phyloP scores from a whole-genome alignment of 2,329 filamentous ascomycete genomes.

The Dendryphion nanum region DNA sequence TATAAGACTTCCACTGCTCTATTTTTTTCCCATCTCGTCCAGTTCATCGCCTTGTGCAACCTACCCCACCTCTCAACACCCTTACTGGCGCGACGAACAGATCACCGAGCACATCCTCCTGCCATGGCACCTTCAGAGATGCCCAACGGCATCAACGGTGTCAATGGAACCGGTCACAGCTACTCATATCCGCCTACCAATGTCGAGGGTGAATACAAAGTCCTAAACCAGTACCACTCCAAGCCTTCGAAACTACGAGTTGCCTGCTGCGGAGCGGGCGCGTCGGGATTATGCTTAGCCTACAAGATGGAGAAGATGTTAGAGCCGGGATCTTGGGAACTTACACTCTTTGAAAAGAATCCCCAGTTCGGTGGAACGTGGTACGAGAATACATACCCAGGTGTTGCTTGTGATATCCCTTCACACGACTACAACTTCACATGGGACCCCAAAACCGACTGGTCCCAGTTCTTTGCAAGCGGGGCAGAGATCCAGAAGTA shows the following conservation, averaged over 20 bases:
- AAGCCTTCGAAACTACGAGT: conserved; percentile 31
- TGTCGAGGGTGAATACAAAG: conserved; percentile 27
- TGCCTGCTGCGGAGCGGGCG: conserved; percentile 28
- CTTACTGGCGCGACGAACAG: no score
- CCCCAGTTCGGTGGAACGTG: conserved; percentile 30
- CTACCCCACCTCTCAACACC: conserved; percentile 2
- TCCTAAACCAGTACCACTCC: conserved; percentile 34
- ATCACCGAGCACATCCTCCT: background rate
- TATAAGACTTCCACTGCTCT: conserved; percentile 8
- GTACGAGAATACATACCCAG: conserved; percentile 37
- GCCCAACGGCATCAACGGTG: conserved; percentile 24
- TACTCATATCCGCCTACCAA: conserved; percentile 32
- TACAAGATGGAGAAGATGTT: conserved; percentile 37
- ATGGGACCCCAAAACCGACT: conserved; percentile 59
- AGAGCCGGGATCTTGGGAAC: conserved; percentile 25
- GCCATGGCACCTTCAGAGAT: conserved; percentile 31
- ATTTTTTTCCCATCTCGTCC: conserved; percentile 1
- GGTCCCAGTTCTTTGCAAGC: conserved; percentile 50
- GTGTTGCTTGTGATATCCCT: conserved; percentile 35
- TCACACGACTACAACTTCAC: conserved; percentile 62
- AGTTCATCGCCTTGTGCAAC: conserved; percentile 1
- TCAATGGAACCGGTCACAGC: conserved; percentile 23
- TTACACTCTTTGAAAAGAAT: conserved; percentile 33
- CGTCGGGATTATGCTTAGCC: conserved; percentile 29
- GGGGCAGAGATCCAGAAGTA: conserved; percentile 51